Base-by-base conservation (phyloP, 2,329 filamentous ascomycete species). In the Laburnicola sp. region DNA sequence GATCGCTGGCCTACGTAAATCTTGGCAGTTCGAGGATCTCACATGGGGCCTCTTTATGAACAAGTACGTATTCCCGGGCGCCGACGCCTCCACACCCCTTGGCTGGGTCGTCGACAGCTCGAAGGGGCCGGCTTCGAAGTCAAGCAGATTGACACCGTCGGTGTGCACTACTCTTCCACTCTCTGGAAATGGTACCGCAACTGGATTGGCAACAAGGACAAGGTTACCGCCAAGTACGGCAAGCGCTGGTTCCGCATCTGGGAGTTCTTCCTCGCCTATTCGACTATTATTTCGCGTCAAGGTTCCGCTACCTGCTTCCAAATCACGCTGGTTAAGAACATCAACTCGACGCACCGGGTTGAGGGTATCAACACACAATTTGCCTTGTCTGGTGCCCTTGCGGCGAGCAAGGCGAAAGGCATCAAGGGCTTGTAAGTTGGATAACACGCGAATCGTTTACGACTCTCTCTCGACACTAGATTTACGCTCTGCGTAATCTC, bases 1-100 rank as follows among this genome's bases (percentile, higher is more conserved):
- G 76, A 91, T 95, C 65, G 91, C 93, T 65, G 94, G 94, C 77
- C 83, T 99, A 56, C 88, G 94, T 65, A 95, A 95, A 80, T 80
- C 83, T 58, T 97, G 94, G 94, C 94, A 97, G 76, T 97, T 96
- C 71, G 92, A 97, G 81, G 93, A 97, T 77, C 83, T 97, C 45
- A 89, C 93, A 74, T 97, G 94, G 94, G 94, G 94, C 73, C 83
- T 97, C 40, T 97, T 97, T 83, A 96, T 97, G 91, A 97, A 97
- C 86, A 97, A 96, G 80, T 96, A 97, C 76, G 82, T 97, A 74
- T 97, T 97, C 84, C 94, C 92, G 30, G 94, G 94, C 72, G 94
- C 94, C 45, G 94, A 97, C 72, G 94, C 94, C 45, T 96, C 90
- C 37, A 96, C 91, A 51, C 94, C 94, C 45, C 85, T 99, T 42